Conservation (phyloP, 2,329 filamentous ascomycete species). For the Trichophyton benhamiae region DNA sequence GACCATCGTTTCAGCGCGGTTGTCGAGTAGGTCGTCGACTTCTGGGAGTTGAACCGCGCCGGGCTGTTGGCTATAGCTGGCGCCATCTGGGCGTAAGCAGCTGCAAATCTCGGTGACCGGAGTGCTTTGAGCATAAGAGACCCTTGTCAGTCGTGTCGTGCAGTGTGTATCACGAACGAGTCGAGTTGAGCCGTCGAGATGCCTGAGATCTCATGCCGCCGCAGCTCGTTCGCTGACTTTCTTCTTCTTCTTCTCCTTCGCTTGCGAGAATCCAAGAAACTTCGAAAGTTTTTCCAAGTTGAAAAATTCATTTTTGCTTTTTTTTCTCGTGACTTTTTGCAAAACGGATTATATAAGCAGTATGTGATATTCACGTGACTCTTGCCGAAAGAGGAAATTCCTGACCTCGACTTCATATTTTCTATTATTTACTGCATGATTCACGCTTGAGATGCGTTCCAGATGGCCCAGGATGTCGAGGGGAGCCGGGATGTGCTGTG, state of each 20-base stretch:
- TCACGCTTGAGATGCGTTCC: background rate
- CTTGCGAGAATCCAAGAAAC: background rate
- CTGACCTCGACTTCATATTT: background rate
- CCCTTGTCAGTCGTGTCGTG: background rate
- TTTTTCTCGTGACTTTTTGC: background rate
- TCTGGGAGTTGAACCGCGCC: conserved; percentile 17
- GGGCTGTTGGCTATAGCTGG: conserved; percentile 17
- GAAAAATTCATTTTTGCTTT: background rate
- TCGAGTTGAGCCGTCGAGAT: background rate
- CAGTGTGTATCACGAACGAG: background rate
- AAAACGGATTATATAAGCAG: background rate
- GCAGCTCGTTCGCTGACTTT: background rate
- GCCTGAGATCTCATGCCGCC: background rate
- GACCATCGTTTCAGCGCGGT: conserved; percentile 79
- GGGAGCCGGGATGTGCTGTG: conserved; percentile 34
- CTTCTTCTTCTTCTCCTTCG: background rate
- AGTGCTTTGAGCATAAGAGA: background rate
- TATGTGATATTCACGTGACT: background rate
- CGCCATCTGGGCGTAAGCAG: conserved; percentile 3
- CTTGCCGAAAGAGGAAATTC: background rate
- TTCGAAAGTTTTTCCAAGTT: background rate
- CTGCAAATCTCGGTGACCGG: background rate
- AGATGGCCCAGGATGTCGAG: conserved; percentile 32
- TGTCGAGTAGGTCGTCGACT: conserved; percentile 41
- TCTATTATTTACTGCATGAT: background rate